Percentiles rank a stretch among this genome's conserved stretches.
Evolutionary conservation across 768 basidiomycete species (phyloP).

Genomic region (Rossbeevera mucosa): DNA sequence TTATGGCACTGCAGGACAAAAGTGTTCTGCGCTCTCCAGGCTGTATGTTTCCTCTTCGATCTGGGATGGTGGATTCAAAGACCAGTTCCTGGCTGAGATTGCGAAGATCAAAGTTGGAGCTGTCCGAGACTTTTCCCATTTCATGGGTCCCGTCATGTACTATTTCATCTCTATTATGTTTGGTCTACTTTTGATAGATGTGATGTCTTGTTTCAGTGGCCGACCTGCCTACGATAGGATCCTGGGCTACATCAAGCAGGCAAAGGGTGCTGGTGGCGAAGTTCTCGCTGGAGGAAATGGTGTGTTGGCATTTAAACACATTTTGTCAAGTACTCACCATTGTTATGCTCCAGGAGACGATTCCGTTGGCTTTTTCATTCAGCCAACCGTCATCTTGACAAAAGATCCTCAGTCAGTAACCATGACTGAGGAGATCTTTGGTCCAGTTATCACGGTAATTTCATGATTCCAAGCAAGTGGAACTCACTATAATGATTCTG

Average conservation of each 20-base stretch:
- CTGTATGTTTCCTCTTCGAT: conserved; percentile 83
- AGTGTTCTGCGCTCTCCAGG: conserved; percentile 92
- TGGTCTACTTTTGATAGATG: not conserved
- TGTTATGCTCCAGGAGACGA: conserved; percentile 56
- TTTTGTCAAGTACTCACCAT: not conserved
- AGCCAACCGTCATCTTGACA: conserved; percentile 91
- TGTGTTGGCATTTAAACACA: conserved; percentile 31
- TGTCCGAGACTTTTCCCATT: conserved; percentile 72
- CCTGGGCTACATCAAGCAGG: conserved; percentile 75
- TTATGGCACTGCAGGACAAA: conserved; percentile 59
- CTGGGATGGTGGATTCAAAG: conserved; percentile 86
- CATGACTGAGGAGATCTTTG: conserved; percentile 95
- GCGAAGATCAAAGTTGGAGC: conserved; percentile 84
- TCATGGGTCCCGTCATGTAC: conserved; percentile 96
- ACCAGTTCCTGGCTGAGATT: conserved; percentile 66
- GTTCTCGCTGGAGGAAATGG: conserved; percentile 81
- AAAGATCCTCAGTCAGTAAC: conserved; percentile 86
- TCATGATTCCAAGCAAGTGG: not conserved
- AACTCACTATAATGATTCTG: not conserved
- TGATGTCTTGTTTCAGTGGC: conserved; percentile 43
- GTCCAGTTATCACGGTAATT: conserved; percentile 83
- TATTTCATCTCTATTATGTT: conserved; percentile 8
- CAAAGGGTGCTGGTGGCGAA: conserved; percentile 86
- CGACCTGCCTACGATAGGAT: conserved; percentile 88
- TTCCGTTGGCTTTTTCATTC: conserved; percentile 88